Evolutionary conservation across 176 grass and related monocot species (phyloP).

Genomic region (Phyllostachys edulis): DNA sequence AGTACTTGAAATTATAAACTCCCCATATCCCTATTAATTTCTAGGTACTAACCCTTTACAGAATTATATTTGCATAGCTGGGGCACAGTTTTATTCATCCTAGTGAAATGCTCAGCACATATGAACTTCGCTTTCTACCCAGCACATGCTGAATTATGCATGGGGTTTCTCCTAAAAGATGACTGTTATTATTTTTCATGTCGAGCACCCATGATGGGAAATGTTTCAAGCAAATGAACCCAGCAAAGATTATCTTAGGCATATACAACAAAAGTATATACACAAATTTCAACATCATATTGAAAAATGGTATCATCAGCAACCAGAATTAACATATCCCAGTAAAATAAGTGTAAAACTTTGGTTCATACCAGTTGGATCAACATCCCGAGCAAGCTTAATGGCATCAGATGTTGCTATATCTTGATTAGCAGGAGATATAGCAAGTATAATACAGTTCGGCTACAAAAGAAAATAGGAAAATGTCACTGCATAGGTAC

Average conservation of each 20-base stretch:
- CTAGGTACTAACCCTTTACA: not conserved
- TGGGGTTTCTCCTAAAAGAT: not conserved
- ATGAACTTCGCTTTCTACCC: not conserved
- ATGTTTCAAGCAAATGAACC: constrained; percentile 14
- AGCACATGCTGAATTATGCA: constrained; percentile 8
- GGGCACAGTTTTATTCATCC: not conserved
- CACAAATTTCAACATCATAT: constrained; percentile 11
- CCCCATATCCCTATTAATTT: not conserved
- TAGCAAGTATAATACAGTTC: constrained; percentile 83
- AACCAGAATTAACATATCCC: constrained; percentile 9
- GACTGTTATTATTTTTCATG: not conserved
- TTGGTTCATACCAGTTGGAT: constrained; percentile 63
- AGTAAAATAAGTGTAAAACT: constrained; percentile 7
- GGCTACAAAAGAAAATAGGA: constrained; percentile 56
- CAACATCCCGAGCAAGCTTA: constrained; percentile 86
- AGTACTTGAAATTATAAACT: not conserved
- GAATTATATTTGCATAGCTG: not conserved
- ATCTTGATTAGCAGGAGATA: constrained; percentile 95
- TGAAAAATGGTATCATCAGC: not conserved
- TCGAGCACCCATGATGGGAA: not conserved
- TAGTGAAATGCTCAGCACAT: not conserved
- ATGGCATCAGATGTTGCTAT: constrained; percentile 98
- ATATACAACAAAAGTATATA: not conserved
- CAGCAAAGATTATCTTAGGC: not conserved
- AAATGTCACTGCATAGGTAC: not conserved